Evolutionary conservation across 305 asterid genomes (phyloP), one percentile per base, ranked within the genome.

Genomic region (Plantago coronopus): DNA sequence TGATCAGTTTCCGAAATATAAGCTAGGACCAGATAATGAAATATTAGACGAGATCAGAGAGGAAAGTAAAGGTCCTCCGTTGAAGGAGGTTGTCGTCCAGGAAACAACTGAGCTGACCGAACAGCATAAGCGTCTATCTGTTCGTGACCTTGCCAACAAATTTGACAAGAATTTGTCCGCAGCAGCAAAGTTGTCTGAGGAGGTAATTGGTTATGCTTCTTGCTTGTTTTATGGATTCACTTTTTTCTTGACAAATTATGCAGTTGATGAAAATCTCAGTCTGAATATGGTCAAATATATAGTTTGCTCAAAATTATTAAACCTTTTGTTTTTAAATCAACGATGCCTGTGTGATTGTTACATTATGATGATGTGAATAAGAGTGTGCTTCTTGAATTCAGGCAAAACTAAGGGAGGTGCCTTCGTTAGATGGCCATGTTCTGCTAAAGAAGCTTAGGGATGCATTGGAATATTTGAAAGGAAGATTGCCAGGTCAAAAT

Each of bases 371-470:
- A 34, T 43, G 54, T 22, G 37, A 69, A 44, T 10, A 22, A 17
- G 13, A 21, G 37, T 42, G 14, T 31, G 27, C 31, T 69, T 43
- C 53, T 6, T 17, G 65, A 64, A 38, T 64, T 55, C 87, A 91
- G 98, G 98, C 97, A 46, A 93, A 85, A 69, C 84, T 93, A 56
- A 85, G 91, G 70, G 97, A 93, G 80, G 96, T 83, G 56, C 83
- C 95, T 40, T 89, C 97, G 6, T 74, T 93, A 48, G 98, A 93
- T 72, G 98, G 98, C 61, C 96, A 89, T 37, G 96, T 93, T 69
- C 97, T 89, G 78, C 74, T 93, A 69, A 93, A 93, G 86, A 93
- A 93, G 84, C 98, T 93, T 29, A 86, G 98, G 75, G 98, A 93
- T 71, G 96, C 96, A 42, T 56, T 93, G 76, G 98, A 93, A 78